phyloP scores from a whole-genome alignment of 345 rosid genomes.

The Populus alba region DNA sequence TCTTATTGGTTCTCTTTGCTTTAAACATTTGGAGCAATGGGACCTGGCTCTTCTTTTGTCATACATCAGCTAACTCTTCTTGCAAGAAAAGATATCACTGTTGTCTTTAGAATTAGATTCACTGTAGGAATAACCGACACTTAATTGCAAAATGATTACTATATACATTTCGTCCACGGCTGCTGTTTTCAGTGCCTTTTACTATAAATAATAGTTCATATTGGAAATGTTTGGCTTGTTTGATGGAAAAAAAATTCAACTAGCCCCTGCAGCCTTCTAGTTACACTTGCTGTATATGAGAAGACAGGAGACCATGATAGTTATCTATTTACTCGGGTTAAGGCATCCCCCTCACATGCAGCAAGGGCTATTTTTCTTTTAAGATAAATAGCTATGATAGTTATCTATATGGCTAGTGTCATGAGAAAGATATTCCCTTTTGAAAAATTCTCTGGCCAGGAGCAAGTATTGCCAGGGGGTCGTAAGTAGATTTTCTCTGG shows the following conservation, averaged over 20 bases:
- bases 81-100: background rate
- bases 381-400: background rate
- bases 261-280: slow-evolving; percentile 17
- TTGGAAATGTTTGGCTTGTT: slow-evolving; percentile 14
- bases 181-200: slow-evolving; percentile 24
- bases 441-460: slow-evolving; percentile 89
- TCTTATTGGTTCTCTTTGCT: background rate
- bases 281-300: slow-evolving; percentile 27
- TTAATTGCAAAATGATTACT: slow-evolving; percentile 11
- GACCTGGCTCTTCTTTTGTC: background rate
- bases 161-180: slow-evolving; percentile 16
- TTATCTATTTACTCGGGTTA: slow-evolving; percentile 26
- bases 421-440: slow-evolving; percentile 50
- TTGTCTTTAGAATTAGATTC: slow-evolving; percentile 7
- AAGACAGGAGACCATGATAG: slow-evolving; percentile 17
- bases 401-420: slow-evolving; percentile 20
- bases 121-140: background rate
- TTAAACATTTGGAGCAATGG: background rate
- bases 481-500: slow-evolving; percentile 69
- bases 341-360: slow-evolving; percentile 23
- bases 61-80: background rate
- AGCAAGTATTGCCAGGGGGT: slow-evolving; percentile 83
- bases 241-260: slow-evolving; percentile 12
- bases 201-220: slow-evolving; percentile 19
- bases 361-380: slow-evolving; percentile 6